Percentiles rank a stretch among this genome's conserved stretches.
These are phyloP conservation scores for Zasmidium citrigriseum DNA, from an alignment of 2,329 filamentous ascomycete genomes.

Conservation along the genomic window DNA sequence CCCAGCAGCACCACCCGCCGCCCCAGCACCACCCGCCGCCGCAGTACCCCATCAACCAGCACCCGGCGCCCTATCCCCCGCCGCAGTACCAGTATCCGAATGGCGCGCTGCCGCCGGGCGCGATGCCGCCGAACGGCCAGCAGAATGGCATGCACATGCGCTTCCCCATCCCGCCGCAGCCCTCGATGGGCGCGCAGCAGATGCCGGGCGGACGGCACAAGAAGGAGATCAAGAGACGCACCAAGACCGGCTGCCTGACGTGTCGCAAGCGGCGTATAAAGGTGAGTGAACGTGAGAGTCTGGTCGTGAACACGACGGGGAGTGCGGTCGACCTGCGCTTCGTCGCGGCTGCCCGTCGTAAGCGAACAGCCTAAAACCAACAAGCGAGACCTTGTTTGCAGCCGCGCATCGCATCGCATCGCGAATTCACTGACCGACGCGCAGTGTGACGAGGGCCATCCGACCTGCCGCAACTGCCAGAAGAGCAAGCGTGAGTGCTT, in stretches of 20 bases:
- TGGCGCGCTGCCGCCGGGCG: conserved; percentile 23
- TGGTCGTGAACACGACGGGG: neutral
- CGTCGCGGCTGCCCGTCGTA: conserved; percentile 1
- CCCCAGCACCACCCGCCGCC: conserved; percentile 24
- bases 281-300: conserved; percentile 50
- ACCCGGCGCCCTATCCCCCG: conserved; percentile 27
- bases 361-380: neutral
- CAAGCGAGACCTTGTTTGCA: neutral
- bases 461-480: conserved; percentile 85
- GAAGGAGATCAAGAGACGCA: conserved; percentile 75
- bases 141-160: conserved; percentile 44
- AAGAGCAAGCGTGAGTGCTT: conserved; percentile 86
- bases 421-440: conserved; percentile 15
- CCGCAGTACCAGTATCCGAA: conserved; percentile 27
- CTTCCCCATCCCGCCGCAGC: conserved; percentile 57
- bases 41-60: conserved; percentile 11
- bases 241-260: conserved; percentile 56
- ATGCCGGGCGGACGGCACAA: conserved; percentile 65
- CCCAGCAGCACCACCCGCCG: conserved; percentile 23
- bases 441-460: conserved; percentile 95
- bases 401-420: neutral
- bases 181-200: conserved; percentile 44
- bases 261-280: conserved; percentile 67
- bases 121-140: conserved; percentile 26
- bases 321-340: conserved; percentile 1